phyloP scores from a whole-genome alignment of 1,139 yeast genomes.

The Suhomyces wounanorum region DNA sequence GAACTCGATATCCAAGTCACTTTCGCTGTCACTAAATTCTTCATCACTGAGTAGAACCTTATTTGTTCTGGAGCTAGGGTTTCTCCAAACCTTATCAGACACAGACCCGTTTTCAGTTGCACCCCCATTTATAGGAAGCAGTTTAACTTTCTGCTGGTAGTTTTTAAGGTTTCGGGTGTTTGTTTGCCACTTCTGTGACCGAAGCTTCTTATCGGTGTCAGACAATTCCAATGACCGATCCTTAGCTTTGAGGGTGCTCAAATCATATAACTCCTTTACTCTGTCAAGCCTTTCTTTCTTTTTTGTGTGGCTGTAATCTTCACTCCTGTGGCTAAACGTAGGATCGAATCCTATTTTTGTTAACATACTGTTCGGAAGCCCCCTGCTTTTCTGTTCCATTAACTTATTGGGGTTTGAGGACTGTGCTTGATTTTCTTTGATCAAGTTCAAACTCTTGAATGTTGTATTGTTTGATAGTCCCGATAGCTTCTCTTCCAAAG shows the following conservation, averaged over 20 bases:
- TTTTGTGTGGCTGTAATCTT: slow-evolving; percentile 16
- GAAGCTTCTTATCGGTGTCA: slow-evolving; percentile 19
- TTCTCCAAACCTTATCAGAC: slow-evolving; percentile 4
- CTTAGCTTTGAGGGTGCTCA: slow-evolving; percentile 23
- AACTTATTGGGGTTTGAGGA: slow-evolving; percentile 24
- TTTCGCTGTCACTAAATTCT: slow-evolving; percentile 12
- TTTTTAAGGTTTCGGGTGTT: slow-evolving; percentile 22
- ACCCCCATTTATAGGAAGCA: slow-evolving; percentile 12
- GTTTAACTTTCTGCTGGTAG: slow-evolving; percentile 20
- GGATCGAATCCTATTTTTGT: slow-evolving; percentile 56
- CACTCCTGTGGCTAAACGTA: slow-evolving; percentile 21
- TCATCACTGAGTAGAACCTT: slow-evolving; percentile 15
- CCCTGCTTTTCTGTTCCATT: slow-evolving; percentile 17
- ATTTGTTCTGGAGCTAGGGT: slow-evolving; percentile 8
- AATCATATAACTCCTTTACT: slow-evolving; percentile 27
- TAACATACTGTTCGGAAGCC: slow-evolving; percentile 41
- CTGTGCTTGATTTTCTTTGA: slow-evolving; percentile 22
- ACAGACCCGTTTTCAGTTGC: not conserved
- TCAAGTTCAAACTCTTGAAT: slow-evolving; percentile 20
- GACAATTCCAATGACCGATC: slow-evolving; percentile 24
- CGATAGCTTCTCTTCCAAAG: slow-evolving; percentile 33
- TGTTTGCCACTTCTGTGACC: slow-evolving; percentile 25
- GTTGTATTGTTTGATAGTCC: slow-evolving; percentile 20
- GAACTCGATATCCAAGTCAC: slow-evolving; percentile 25
- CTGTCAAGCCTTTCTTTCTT: slow-evolving; percentile 18